A percentile compares a stretch with the other conserved stretches of the same genome.
phyloP scores from a whole-genome alignment of 2,329 filamentous ascomycete species.

The Fusarium aywerte region DNA sequence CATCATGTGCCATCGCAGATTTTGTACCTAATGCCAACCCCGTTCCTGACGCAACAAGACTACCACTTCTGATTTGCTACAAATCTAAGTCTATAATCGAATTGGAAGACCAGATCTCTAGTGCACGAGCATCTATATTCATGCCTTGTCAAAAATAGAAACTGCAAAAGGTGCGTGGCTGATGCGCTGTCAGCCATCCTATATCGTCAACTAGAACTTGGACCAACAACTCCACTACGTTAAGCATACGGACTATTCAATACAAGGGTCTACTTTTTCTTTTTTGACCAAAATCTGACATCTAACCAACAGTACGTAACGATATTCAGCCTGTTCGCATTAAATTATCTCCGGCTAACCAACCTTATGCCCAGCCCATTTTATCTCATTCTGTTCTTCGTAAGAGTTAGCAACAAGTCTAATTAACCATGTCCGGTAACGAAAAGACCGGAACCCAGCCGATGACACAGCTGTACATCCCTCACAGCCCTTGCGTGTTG shows the following conservation, averaged over 20 bases:
- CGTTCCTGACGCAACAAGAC: not conserved
- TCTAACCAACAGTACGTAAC: not conserved
- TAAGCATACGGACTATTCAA: not conserved
- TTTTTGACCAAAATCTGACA: not conserved
- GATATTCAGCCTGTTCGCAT: too few relatives aligned
- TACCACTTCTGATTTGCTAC: not conserved
- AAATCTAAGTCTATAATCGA: not conserved
- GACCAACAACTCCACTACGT: not conserved
- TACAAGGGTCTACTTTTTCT: not conserved
- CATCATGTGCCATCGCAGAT: not conserved
- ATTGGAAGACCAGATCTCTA: not conserved
- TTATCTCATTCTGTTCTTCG: too few relatives aligned
- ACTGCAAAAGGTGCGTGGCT: not conserved
- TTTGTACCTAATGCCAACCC: not conserved
- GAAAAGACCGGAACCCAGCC: conserved; percentile 57
- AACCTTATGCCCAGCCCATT: not conserved
- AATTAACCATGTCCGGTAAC: not conserved
- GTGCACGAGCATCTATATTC: rapidly evolving
- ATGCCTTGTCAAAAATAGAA: not conserved
- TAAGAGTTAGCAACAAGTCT: not conserved
- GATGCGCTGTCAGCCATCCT: not conserved
- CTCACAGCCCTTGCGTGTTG: conserved; percentile 67
- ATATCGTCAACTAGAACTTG: not conserved
- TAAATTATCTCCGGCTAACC: not conserved
- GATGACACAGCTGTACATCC: conserved; percentile 53